Evolutionary conservation across 2,329 filamentous ascomycete genomes (phyloP), one percentile per base, ranked within the genome.

Genomic region (Colletotrichum sojae): DNA sequence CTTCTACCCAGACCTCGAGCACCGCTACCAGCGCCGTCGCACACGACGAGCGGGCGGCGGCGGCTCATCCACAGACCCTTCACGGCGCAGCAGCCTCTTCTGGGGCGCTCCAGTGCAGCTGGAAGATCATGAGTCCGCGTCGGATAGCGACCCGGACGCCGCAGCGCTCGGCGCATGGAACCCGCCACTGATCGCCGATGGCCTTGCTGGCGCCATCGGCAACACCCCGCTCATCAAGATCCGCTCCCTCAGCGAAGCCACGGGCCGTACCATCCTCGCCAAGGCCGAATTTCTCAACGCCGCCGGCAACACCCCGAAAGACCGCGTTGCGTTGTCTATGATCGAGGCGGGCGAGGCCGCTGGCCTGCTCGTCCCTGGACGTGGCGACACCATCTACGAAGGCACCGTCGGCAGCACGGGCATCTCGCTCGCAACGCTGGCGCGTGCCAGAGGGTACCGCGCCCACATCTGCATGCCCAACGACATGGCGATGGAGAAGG

Each of bases 231-330:
- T 99, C 27, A 89, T 99, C 75, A 89, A 90, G 72, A 94, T 99
- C 78, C 92, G 90, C 73, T 95, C 93, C 45, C 87, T 99, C 25
- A 97, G 93, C 4, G 90, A 92, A 54, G 94, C 91, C 18, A 98
- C 96, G 4, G 94, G 94, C 20, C 94, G 96, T 76, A 90, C 90
- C 48, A 97, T 99, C 75, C 85, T 98, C 43, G 96, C 92, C 73
- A 99, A 99, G 82, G 94, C 94, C 56, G 96, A 99, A 87, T 97
- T 97, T 77, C 88, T 99, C 63, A 98, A 99, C 82, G 96, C 95
- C 57, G 95, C 95, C 3, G 96, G 96, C 16, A 93, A 94, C 75
- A 96, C 93, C 74, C 95, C 96, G 48, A 99, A 99, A 81, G 96
- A 99, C 81, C 90, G 96, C 61, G 96, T 99, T 15, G 96, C 96